Evolutionary conservation across 176 grass and related monocot genomes (phyloP), one percentile per base, ranked within the genome.

Genomic region (Lolium rigidum): DNA sequence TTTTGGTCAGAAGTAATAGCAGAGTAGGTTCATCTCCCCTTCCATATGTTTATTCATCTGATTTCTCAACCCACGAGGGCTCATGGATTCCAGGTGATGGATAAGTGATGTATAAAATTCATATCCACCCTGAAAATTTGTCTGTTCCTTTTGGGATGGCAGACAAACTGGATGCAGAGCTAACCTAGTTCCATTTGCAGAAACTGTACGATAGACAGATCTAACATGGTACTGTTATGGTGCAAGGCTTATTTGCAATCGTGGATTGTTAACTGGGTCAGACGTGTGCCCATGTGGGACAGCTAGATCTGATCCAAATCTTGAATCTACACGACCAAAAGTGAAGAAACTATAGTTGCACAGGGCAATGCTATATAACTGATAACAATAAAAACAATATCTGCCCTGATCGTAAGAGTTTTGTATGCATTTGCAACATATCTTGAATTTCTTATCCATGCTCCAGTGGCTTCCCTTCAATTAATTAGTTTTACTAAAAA

Each of bases 291-390:
- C 70, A 76, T 64, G 82, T 84, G 70, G 43, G 57, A 64, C 70
- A 76, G 14, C 24, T 76, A 76, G 70, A 84, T 76, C 56, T 84
- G 41, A 84, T 37, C 69, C 17, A 84, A 75, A 75, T 84, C 56
- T 75, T 50, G 70, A 35, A 50, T 10, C 16, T 21, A 50, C 43
- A 37, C 24, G 25, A 84, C 82, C 48, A 84, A 63, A 84, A 76
- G 56, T 50, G 70, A 75, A 76, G 70, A 7, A 11, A 49, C 21
- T 73, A 84, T 49, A 83, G 22, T n/a, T 37, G 70, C 43, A 84
- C 25, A 75, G 41, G 69, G 49, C 43, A 76, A 31, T 64, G 41
- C 18, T 64, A 38, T 76, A 84, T 48, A 83, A 76, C 4, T 84
- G 57, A 64, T 64, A 84, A 84, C 11, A 64, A 76, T 64, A 64